These are phyloP conservation scores for Cladophialophora yegresii DNA, from an alignment of 2,329 filamentous ascomycete species.

Conservation along the genomic window DNA sequence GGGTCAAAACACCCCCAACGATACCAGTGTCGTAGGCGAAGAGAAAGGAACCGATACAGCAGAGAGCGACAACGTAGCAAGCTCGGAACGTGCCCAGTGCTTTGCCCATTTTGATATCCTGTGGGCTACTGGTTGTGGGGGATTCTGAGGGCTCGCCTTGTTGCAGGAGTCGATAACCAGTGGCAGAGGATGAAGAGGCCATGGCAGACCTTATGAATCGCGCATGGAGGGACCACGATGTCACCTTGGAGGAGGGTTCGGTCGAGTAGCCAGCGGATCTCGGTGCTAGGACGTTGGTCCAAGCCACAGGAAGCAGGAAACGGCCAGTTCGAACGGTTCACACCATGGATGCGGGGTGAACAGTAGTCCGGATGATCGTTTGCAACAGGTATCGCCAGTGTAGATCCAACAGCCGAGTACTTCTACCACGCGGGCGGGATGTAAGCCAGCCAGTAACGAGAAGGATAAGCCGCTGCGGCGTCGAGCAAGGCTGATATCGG, in stretches of 20 bases:
- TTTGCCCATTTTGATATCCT: slow-evolving; percentile 39
- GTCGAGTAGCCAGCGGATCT: slow-evolving; percentile 11
- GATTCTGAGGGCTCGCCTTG: slow-evolving; percentile 24
- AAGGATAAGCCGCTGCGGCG: slow-evolving; percentile 5
- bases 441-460: slow-evolving; percentile 3
- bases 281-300: neutral
- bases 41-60: slow-evolving; percentile 45
- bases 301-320: slow-evolving; percentile 4
- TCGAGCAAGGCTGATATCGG: neutral
- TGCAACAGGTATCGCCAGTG: slow-evolving; percentile 8
- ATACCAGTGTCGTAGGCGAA: slow-evolving; percentile 50
- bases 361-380: slow-evolving; percentile 4
- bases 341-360: slow-evolving; percentile 9
- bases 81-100: slow-evolving; percentile 43
- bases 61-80: slow-evolving; percentile 42
- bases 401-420: slow-evolving; percentile 4
- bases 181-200: slow-evolving; percentile 25
- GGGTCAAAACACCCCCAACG: slow-evolving; percentile 52
- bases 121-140: slow-evolving; percentile 4
- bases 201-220: slow-evolving; percentile 14
- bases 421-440: neutral
- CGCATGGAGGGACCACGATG: neutral
- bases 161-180: slow-evolving; percentile 24
- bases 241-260: slow-evolving; percentile 3
- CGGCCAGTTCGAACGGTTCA: neutral